These are phyloP conservation scores for Trichoderma atroviride DNA, from an alignment of 2,329 filamentous ascomycete species.

Conservation along the genomic window DNA sequence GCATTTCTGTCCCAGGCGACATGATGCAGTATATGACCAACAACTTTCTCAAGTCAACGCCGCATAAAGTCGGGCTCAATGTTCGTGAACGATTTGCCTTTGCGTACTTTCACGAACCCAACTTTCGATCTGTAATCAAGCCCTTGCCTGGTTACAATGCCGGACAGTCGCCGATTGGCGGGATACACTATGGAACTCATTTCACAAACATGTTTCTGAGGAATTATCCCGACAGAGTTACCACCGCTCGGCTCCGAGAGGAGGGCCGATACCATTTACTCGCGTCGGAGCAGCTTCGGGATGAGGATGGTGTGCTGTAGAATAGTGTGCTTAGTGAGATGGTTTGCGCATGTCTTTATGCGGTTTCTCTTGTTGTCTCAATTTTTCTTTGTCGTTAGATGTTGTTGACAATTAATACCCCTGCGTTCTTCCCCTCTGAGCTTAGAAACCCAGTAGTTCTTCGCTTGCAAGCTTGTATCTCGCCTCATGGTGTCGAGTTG, in stretches of 20 bases:
- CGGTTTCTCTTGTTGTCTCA: background rate
- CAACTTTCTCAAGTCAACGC: slow-evolving; percentile 49
- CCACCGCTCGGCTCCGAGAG: slow-evolving; percentile 41
- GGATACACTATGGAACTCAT: slow-evolving; percentile 55
- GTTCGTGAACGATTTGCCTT: slow-evolving; percentile 51
- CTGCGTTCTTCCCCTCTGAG: background rate
- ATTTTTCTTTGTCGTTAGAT: background rate
- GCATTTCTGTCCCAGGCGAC: slow-evolving; percentile 40
- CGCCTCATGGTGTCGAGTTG: background rate
- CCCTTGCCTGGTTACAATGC: slow-evolving; percentile 46
- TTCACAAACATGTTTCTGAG: slow-evolving; percentile 56
- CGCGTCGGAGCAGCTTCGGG: slow-evolving; percentile 14
- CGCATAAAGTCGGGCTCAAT: slow-evolving; percentile 55
- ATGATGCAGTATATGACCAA: slow-evolving; percentile 57
- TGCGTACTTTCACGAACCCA: slow-evolving; percentile 56
- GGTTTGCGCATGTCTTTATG: background rate
- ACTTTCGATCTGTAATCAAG: slow-evolving; percentile 49
- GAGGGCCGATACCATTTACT: slow-evolving; percentile 37
- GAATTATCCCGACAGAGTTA: slow-evolving; percentile 52
- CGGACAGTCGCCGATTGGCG: slow-evolving; percentile 38
- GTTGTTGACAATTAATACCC: background rate
- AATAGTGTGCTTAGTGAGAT: background rate
- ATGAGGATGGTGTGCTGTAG: slow-evolving; percentile 8
- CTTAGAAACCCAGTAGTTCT: background rate
- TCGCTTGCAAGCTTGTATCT: background rate